These are phyloP conservation scores for Pseudocercospora eumusae DNA, from an alignment of 2,329 filamentous ascomycete species.

Conservation along the genomic window DNA sequence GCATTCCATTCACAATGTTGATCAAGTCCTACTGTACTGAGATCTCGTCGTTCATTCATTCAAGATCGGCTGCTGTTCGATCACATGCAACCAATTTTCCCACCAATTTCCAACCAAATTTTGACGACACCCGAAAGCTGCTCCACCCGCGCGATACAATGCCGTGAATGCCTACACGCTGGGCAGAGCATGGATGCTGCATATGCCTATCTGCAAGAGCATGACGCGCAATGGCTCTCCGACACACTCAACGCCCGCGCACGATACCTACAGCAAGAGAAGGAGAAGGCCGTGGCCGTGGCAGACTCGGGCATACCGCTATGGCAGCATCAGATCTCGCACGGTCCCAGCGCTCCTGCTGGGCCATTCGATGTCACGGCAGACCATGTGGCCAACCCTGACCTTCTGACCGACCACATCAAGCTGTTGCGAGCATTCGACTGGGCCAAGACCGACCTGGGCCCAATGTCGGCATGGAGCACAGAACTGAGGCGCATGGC, in stretches of 20 bases:
- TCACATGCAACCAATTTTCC: neutral
- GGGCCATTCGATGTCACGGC: constrained; percentile 20
- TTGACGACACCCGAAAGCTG: too few relatives aligned
- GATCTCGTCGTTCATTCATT: neutral
- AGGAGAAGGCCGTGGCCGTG: neutral
- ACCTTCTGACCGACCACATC: constrained; percentile 13
- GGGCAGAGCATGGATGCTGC: neutral
- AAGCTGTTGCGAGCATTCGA: constrained; percentile 21
- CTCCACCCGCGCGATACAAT: too few relatives aligned
- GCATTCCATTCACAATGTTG: too few relatives aligned
- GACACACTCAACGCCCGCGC: constrained; percentile 12
- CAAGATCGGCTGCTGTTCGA: neutral
- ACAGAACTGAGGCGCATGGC: constrained; percentile 20
- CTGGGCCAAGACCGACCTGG: constrained; percentile 25
- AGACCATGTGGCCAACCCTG: neutral
- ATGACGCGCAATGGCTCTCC: constrained; percentile 22
- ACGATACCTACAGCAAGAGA: constrained; percentile 1
- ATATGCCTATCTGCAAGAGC: constrained; percentile 16
- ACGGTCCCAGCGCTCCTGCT: neutral
- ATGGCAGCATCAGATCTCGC: neutral
- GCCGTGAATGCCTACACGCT: neutral
- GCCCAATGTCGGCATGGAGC: constrained; percentile 25
- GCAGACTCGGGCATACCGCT: neutral
- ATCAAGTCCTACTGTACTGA: neutral
- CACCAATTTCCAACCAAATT: neutral